Percentiles rank a stretch among this genome's conserved stretches.
Conservation (phyloP, 192 early-diverging fungal genomes). For the Entomortierella beljakovae region DNA sequence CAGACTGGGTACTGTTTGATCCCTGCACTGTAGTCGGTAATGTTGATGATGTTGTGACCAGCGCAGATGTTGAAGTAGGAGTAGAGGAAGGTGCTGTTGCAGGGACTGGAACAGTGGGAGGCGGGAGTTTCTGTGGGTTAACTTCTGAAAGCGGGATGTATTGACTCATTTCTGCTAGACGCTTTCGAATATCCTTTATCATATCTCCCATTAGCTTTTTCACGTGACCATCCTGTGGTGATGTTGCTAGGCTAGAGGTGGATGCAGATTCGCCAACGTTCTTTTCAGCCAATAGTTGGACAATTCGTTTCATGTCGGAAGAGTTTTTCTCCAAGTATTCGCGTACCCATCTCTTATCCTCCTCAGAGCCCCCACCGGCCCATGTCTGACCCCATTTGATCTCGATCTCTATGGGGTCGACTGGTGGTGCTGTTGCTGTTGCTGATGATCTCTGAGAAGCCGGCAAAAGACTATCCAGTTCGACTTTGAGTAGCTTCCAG, state of each 20-base stretch:
- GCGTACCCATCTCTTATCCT: constrained; percentile 47
- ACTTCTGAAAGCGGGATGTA: constrained; percentile 45
- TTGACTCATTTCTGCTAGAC: constrained; percentile 41
- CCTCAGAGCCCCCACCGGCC: constrained; percentile 30
- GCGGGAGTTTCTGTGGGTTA: constrained; percentile 36
- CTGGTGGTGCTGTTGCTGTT: not conserved
- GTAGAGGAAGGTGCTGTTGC: not conserved
- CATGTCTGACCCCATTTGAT: constrained; percentile 43
- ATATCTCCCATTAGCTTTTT: constrained; percentile 10
- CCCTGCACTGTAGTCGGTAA: not conserved
- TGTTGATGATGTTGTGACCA: not conserved
- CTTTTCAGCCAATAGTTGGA: constrained; percentile 11
- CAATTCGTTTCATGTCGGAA: constrained; percentile 20
- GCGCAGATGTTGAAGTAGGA: not conserved
- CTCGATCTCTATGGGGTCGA: not conserved
- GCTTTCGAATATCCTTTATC: constrained; percentile 22
- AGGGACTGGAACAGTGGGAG: constrained; percentile 8
- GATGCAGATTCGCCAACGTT: not conserved
- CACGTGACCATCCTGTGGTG: not conserved
- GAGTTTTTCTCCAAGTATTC: constrained; percentile 47
- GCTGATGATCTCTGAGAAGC: not conserved
- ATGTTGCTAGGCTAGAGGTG: not conserved
- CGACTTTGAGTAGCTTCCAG: constrained; percentile 41
- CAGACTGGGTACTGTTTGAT: not conserved
- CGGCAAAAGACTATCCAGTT: constrained; percentile 38